Conservation (phyloP, 192 early-diverging fungal genomes). For the Spinellus fusiger region DNA sequence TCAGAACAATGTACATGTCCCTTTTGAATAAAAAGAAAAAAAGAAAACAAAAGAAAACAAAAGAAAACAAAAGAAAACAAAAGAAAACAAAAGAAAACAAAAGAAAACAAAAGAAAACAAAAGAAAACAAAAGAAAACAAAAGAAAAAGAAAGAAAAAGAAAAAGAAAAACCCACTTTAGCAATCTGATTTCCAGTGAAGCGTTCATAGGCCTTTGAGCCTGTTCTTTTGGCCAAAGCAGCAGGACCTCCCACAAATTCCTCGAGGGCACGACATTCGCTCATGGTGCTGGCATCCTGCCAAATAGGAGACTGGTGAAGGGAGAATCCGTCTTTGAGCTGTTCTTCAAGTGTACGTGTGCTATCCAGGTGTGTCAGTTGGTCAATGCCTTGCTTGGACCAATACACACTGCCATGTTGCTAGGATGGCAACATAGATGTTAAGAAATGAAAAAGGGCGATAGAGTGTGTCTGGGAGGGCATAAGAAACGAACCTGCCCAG, state of each 20-base stretch:
- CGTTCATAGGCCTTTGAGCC: conserved; percentile 78
- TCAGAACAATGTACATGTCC: too few relatives aligned
- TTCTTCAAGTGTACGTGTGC: conserved; percentile 25
- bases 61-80: too few relatives aligned
- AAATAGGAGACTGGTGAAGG: conserved; percentile 64
- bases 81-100: too few relatives aligned
- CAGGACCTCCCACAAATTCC: conserved; percentile 51
- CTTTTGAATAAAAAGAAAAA: too few relatives aligned
- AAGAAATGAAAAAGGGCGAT: too few relatives aligned
- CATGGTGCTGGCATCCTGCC: conserved; percentile 75
- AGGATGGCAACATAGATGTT: background rate
- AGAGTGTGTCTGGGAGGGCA: too few relatives aligned
- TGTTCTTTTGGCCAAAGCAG: conserved; percentile 56
- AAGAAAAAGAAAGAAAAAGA: conserved; percentile 5
- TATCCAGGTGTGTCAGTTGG: conserved; percentile 34
- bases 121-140: too few relatives aligned
- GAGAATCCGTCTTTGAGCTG: conserved; percentile 56
- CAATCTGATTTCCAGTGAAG: conserved; percentile 71
- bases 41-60: too few relatives aligned
- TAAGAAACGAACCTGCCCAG: conserved; percentile 48
- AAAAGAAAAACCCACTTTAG: conserved; percentile 51
- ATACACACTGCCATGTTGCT: conserved; percentile 87
- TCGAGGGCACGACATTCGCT: conserved; percentile 61
- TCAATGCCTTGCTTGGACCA: conserved; percentile 51
- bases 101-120: too few relatives aligned